Evolutionary conservation across 441 rosid genomes (phyloP), one percentile per base, ranked within the genome.

Genomic region (Erodium texanum): DNA sequence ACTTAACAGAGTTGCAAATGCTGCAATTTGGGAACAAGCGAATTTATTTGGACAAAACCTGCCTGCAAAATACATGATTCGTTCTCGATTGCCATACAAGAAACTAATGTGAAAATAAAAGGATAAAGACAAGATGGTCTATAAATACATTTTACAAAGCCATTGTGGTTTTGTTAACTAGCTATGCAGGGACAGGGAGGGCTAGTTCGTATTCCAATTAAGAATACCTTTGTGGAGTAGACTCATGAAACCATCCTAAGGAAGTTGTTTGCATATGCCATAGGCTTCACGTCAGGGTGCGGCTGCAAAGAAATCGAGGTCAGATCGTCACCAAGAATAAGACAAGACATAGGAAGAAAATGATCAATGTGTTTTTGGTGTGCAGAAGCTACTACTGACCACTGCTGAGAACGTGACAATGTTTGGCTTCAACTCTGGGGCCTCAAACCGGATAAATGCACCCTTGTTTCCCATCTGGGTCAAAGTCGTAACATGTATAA

Each of bases 401-500:
- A 93, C 95, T 29, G 97, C 94, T 45, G 99, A 79, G 82, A 89
- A 94, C 19, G 97, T 86, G 63, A 89, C 91, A 65, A 94, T 84
- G 70, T 92, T 83, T 27, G 98, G 98, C 85, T 88, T 88, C 92
- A 94, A 75, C 22, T 86, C 86, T 3, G 97, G 99, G 62, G 97
- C 88, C 78, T 87, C 87, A 65, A 92, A 94, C 56, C 89, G 91
- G 73, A 94, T 94, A 73, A 89, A 88, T 43, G 99, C 99, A 68
- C 97, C 98, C 71, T 93, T 89, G 74, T 93, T 93, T 67, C 97
- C 98, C 98, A 91, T 93, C 97, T 93, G 88, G 80, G 19, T 75
- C 41, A 29, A 29, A 1, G 6, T 1, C 1, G n/a, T n/a, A n/a
- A n/a, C n/a, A n/a, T n/a, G n/a, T n/a, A n/a, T n/a, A n/a, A n/a